phyloP scores from a whole-genome alignment of 768 basidiomycete genomes.

The Suillus sp. region DNA sequence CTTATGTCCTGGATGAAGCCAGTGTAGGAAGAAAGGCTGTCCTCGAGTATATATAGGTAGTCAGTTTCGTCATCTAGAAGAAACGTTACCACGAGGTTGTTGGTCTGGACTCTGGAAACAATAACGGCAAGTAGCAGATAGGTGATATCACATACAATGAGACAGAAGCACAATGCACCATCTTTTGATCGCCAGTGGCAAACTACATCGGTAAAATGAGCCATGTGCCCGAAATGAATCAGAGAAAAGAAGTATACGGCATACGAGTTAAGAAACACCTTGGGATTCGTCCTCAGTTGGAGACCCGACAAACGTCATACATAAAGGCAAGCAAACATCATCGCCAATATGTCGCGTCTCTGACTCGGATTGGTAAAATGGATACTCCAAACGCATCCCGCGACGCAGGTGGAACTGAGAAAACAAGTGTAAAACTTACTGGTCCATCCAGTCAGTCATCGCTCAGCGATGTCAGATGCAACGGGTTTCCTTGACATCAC shows the following conservation, averaged over 20 bases:
- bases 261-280: conserved; percentile 18
- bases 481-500: not conserved
- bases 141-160: conserved; percentile 21
- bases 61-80: conserved; percentile 17
- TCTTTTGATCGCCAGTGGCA: conserved; percentile 7
- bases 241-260: not conserved
- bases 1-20: conserved; percentile 22
- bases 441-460: not conserved
- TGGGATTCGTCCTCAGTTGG: conserved; percentile 16
- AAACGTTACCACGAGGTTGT: not conserved
- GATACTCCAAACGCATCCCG: not conserved
- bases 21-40: conserved; percentile 25
- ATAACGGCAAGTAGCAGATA: conserved; percentile 4
- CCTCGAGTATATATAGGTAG: conserved; percentile 28
- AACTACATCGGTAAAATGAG: conserved; percentile 17
- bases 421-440: not conserved
- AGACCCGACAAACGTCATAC: conserved; percentile 8
- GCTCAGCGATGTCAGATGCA: not conserved
- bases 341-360: not conserved
- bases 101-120: conserved; percentile 15
- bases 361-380: not conserved
- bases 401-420: not conserved
- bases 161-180: conserved; percentile 27
- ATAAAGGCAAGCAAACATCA: conserved; percentile 9
- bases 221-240: conserved; percentile 16